Evolutionary conservation across 179 eudicot genomes (phyloP).

Genomic region (Kewa caespitosa): DNA sequence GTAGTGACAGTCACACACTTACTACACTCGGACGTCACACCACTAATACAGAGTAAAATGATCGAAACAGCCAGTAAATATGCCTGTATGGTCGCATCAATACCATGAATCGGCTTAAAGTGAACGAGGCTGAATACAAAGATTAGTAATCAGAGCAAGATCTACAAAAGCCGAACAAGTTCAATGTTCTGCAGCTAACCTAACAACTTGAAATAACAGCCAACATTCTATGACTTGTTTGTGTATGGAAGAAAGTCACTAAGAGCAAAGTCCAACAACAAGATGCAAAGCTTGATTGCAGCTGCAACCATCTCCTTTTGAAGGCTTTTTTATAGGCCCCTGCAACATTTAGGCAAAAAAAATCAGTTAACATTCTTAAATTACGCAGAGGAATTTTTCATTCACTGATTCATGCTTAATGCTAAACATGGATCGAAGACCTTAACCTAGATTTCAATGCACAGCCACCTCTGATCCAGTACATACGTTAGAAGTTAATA

Average conservation of each 20-base stretch:
- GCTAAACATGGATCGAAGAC: neutral
- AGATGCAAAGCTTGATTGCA: neutral
- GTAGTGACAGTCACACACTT: neutral
- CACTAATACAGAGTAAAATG: too few relatives aligned
- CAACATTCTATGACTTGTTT: neutral
- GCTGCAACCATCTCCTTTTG: neutral
- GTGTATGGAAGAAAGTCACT: too few relatives aligned
- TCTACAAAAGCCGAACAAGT: neutral
- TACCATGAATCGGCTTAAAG: neutral
- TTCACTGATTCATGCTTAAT: too few relatives aligned
- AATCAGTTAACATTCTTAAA: neutral
- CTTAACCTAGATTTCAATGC: neutral
- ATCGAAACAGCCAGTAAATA: too few relatives aligned
- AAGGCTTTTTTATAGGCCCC: slow-evolving; percentile 26
- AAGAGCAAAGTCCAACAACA: neutral
- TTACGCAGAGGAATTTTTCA: neutral
- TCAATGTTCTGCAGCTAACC: slow-evolving; percentile 6
- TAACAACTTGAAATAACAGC: neutral
- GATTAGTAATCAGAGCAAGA: neutral
- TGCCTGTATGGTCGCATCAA: neutral
- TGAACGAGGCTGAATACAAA: neutral
- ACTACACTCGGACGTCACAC: neutral
- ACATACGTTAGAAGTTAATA: neutral
- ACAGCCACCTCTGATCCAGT: neutral
- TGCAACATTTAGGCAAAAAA: slow-evolving; percentile 17